Conservation (phyloP, 768 basidiomycete genomes). For the Wakefieldia striispora region DNA sequence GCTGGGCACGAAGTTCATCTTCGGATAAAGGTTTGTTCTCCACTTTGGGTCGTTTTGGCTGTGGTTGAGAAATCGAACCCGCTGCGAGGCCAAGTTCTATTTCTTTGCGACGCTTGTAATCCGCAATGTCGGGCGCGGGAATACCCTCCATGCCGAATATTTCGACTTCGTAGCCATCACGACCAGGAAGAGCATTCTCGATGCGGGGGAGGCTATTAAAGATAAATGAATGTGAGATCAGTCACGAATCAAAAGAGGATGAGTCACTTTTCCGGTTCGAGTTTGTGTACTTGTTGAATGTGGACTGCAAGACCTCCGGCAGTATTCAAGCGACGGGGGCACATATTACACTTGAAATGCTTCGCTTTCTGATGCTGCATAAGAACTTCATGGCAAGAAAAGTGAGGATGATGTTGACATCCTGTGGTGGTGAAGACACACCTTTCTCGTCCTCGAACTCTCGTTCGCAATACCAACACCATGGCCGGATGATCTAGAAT, state of each 20-base stretch:
- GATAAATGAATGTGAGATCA: conserved; percentile 11
- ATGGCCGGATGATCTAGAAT: conserved; percentile 74
- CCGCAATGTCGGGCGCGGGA: conserved; percentile 88
- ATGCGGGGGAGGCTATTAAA: conserved; percentile 70
- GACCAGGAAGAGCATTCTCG: conserved; percentile 93
- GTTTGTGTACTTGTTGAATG: conserved; percentile 98
- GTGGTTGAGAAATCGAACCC: conserved; percentile 79
- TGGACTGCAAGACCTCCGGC: conserved; percentile 98
- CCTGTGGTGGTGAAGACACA: conserved; percentile 28
- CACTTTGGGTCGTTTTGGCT: conserved; percentile 75
- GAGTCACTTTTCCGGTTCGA: conserved; percentile 79
- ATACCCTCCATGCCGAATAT: conserved; percentile 99
- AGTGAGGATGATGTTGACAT: not conserved
- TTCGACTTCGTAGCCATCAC: conserved; percentile 97
- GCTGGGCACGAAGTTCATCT: conserved; percentile 79
- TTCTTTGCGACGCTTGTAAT: conserved; percentile 95
- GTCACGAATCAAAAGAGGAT: not conserved
- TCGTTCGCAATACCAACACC: conserved; percentile 99
- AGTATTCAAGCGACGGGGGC: conserved; percentile 92
- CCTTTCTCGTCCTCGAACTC: conserved; percentile 99
- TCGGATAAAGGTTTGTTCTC: conserved; percentile 78
- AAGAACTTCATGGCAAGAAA: conserved; percentile 55
- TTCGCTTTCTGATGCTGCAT: conserved; percentile 99
- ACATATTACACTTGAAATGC: conserved; percentile 97
- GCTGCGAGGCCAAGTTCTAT: conserved; percentile 86